Base-by-base conservation (phyloP, 2,329 filamentous ascomycete genomes). In the Chaetomiaceae sp. region DNA sequence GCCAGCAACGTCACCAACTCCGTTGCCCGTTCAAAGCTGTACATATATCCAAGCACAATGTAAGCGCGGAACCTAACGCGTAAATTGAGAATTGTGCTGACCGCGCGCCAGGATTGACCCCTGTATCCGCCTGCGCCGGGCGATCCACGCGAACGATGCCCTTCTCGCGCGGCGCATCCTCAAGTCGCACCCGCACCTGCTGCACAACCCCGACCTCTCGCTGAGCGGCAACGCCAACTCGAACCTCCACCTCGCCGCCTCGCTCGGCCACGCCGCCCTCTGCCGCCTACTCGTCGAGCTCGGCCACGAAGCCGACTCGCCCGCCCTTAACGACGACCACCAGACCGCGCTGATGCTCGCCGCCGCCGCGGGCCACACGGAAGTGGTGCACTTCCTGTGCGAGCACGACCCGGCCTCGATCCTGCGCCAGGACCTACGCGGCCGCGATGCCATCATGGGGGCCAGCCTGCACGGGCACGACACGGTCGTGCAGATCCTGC, bases 261-360 rank as follows among this genome's bases (percentile, higher is more conserved):
- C 78, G 7, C 73, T 88, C 47, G 88, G 88, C 42, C 78, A 84
- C 61, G 71, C 79, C 7, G 69, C 81, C 38, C 83, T 93, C 56
- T 83, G 79, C 62, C 74, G 78, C 56, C 75, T 82, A 44, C 79
- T 95, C 22, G 73, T 94, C 51, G 70, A 76, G n/a, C 73, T 79
- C 5, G 86, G 84, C 47, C 88, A 95, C 63, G 88, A 95, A 64
- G 63, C 71, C n/a, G 75, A 74, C 33, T 38, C 81, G 40, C 80
- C 89, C 24, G 84, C 84, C 11, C 75, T 88, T 53, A 95, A 94
- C 64, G 84, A 88, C 57, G 75, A 83, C 52, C 80, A 86, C 59
- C 83, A 91, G 60, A 94, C 88, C 0, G 83, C 88, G 0, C 72
- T 95, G 39, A 89, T 91, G 79, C 74, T 93, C 3, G 88, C 88